Base-by-base conservation (phyloP, 768 basidiomycete genomes). In the Tephrocybe sp. region DNA sequence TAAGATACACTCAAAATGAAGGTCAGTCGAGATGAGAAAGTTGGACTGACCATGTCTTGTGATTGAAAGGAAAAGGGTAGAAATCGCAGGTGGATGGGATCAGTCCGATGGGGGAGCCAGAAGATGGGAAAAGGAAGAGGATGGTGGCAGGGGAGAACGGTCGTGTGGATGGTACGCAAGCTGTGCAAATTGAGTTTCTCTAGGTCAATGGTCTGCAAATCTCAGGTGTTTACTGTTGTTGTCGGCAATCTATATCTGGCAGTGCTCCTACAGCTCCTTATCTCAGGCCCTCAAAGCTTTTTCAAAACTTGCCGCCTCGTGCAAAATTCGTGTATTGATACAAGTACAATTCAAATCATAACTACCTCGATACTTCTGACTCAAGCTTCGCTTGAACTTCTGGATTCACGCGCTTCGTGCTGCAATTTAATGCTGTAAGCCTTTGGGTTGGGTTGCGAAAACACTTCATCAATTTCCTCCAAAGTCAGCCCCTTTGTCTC, bases 401-500 rank as follows among this genome's bases (percentile, higher is more conserved):
- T 36, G 7, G 44, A 34, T 20, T 28, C 44, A 25, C 40, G 49
- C 20, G 51, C 45, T 24, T 58, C 48, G 18, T 34, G 30, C 36
- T 55, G 50, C 24, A 66, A 42, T 23, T 58, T 34, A 20, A 55
- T 48, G 52, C 70, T 73, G 56, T 74, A 75, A 23, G 60, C 63
- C 67, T 65, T 74, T 55, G 62, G 82, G 68, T 62, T 75, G 59
- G 57, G 68, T 50, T 72, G 67, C 55, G 71, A 71, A 38, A 74
- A 75, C 32, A 79, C 68, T 44, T 73, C 73, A 42, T 76, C 73
- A 51, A 79, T 78, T 55, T 80, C 76, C 53, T 80, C 79, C 39
- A 80, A 63, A 0, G 75, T 76, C 33, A 81, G 65, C 10, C 72
- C 72, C 58, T 75, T 80, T 17, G 80, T 80, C 60, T 81, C 79